Evolutionary conservation across 2,329 filamentous ascomycete species (phyloP).

Genomic region (Fusarium sp.): DNA sequence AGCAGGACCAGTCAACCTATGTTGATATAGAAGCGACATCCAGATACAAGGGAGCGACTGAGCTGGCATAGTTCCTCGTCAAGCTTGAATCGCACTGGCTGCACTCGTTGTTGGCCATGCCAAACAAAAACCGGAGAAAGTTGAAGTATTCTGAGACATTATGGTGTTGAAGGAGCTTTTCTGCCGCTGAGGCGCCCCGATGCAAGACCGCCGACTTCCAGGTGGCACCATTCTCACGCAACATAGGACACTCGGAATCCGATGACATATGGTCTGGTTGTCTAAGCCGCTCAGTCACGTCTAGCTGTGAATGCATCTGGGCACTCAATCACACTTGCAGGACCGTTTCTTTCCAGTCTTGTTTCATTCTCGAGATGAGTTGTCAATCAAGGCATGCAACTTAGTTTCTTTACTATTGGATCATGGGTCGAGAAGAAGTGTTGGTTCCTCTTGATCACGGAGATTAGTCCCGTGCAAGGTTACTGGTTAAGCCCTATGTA

Average conservation of each 20-base stretch:
- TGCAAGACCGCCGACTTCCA: neutral
- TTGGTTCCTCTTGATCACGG: neutral
- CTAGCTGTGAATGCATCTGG: neutral
- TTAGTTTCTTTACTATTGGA: neutral
- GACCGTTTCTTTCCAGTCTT: too few relatives aligned
- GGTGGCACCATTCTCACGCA: neutral
- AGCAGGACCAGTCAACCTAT: neutral
- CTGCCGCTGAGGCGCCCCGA: neutral
- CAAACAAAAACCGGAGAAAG: neutral
- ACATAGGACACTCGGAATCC: neutral
- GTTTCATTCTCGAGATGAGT: neutral
- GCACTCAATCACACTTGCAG: neutral
- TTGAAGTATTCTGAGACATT: slow-evolving; percentile 7
- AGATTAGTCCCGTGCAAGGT: neutral
- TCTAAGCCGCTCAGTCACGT: neutral
- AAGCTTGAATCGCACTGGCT: neutral
- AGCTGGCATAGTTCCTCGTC: neutral
- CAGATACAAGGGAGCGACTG: neutral
- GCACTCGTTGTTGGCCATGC: slow-evolving; percentile 1
- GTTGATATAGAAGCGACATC: slow-evolving; percentile 4
- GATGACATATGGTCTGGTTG: neutral
- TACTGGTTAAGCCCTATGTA: neutral
- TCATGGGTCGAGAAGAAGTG: neutral
- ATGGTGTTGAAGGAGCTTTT: neutral
- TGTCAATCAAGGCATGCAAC: neutral